Percentiles rank a stretch among this genome's conserved stretches.
phyloP scores from a whole-genome alignment of 1,139 yeast species.

The Geotrichum klebahnii region DNA sequence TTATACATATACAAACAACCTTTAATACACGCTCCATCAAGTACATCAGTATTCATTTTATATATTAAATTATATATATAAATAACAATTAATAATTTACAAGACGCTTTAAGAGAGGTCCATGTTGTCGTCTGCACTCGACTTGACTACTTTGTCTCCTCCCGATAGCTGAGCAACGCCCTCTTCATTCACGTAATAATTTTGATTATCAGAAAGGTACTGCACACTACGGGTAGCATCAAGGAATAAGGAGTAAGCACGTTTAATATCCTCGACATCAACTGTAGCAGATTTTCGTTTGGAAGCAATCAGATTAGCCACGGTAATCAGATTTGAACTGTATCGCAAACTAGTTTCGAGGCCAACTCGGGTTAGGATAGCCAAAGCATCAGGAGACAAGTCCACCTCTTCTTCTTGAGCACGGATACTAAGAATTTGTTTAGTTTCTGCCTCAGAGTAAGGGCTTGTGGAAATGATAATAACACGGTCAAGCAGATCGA shows the following conservation, averaged over 20 bases:
- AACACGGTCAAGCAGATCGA: conserved; percentile 88
- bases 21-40: background rate
- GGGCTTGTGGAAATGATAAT: conserved; percentile 82
- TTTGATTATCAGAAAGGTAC: conserved; percentile 33
- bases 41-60: background rate
- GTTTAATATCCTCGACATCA: conserved; percentile 79
- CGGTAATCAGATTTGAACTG: conserved; percentile 85
- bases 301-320: conserved; percentile 76
- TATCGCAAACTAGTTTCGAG: conserved; percentile 89
- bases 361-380: conserved; percentile 86
- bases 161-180: conserved; percentile 28
- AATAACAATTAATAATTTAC: background rate
- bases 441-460: conserved; percentile 77
- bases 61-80: background rate
- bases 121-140: conserved; percentile 11
- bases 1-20: background rate
- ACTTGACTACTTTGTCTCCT: conserved; percentile 21
- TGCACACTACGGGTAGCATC: conserved; percentile 81
- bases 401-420: conserved; percentile 97
- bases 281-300: conserved; percentile 72
- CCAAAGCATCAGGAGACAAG: conserved; percentile 75
- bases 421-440: conserved; percentile 79
- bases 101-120: conserved; percentile 12
- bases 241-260: conserved; percentile 80
- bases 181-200: conserved; percentile 29